Conservation (phyloP, 2,329 filamentous ascomycete species). For the Exophiala bonariae region DNA sequence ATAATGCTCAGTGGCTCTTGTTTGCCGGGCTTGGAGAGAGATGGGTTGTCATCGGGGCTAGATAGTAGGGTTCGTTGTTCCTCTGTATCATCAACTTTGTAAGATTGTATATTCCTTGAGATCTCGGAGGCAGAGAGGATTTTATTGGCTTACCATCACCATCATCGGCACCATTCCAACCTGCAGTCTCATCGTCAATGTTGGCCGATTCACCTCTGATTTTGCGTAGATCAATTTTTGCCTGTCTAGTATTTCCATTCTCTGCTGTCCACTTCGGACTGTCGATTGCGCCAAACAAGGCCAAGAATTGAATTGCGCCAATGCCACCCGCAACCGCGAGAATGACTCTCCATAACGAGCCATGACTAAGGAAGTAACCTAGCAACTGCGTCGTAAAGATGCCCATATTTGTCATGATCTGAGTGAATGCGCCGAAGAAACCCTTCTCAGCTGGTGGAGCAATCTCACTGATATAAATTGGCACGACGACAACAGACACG, state of each 20-base stretch:
- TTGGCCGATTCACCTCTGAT: slow-evolving; percentile 71
- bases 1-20: slow-evolving; percentile 58
- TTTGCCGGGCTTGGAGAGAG: slow-evolving; percentile 29
- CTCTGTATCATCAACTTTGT: too few relatives aligned
- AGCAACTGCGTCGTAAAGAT: slow-evolving; percentile 81
- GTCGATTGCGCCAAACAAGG: slow-evolving; percentile 77
- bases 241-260: slow-evolving; percentile 60
- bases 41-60: slow-evolving; percentile 22
- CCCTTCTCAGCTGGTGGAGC: slow-evolving; percentile 74
- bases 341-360: slow-evolving; percentile 78
- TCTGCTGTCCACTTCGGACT: slow-evolving; percentile 84
- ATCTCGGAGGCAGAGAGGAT: slow-evolving; percentile 3
- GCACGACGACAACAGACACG: slow-evolving; percentile 87
- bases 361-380: slow-evolving; percentile 83
- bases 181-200: slow-evolving; percentile 70
- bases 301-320: slow-evolving; percentile 65
- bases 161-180: slow-evolving; percentile 48
- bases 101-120: too few relatives aligned
- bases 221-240: slow-evolving; percentile 68
- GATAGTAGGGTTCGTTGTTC: slow-evolving; percentile 72
- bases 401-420: slow-evolving; percentile 90
- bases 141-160: slow-evolving; percentile 9
- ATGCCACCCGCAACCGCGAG: slow-evolving; percentile 71
- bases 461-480: slow-evolving; percentile 91
- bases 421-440: slow-evolving; percentile 81